Conservation (phyloP, 805 yeast genomes). For the Cyberlindnera galapagoensis region DNA sequence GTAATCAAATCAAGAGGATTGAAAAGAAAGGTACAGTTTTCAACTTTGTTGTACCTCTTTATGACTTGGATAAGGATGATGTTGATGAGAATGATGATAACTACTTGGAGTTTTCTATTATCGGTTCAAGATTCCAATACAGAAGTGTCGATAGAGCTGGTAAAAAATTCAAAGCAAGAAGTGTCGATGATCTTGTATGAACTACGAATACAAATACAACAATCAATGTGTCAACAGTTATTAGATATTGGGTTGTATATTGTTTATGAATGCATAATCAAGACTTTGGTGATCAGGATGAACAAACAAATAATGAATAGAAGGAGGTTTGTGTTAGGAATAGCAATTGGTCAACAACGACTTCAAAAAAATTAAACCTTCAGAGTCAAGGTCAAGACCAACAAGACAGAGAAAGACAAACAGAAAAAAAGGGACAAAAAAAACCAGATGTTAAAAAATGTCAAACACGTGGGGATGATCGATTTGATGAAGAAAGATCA, state of each 20-base stretch:
- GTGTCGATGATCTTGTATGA: slow-evolving; percentile 54
- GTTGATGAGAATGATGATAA: slow-evolving; percentile 28
- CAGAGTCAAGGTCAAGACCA: not conserved
- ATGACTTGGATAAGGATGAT: slow-evolving; percentile 8
- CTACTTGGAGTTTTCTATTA: slow-evolving; percentile 50
- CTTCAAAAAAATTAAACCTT: no score
- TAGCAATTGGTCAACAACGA: no score
- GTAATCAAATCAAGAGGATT: slow-evolving; percentile 63
- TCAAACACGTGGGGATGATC: no score
- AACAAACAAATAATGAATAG: slow-evolving; percentile 2
- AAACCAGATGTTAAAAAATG: no score
- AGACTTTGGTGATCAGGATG: not conserved
- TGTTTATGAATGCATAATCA: no score
- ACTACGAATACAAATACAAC: not conserved
- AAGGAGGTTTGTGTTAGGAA: no score
- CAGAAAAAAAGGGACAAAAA: not conserved
- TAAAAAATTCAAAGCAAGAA: slow-evolving; percentile 77
- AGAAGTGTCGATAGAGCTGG: slow-evolving; percentile 78
- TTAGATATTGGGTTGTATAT: no score
- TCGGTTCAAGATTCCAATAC: slow-evolving; percentile 75
- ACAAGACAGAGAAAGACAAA: not conserved
- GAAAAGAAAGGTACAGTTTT: slow-evolving; percentile 67
- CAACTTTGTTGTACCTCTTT: slow-evolving; percentile 38
- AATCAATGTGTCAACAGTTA: not conserved
- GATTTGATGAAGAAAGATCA: no score